Evolutionary conservation across 2,329 filamentous ascomycete genomes (phyloP).

Genomic region (Parastagonospora nodorum): DNA sequence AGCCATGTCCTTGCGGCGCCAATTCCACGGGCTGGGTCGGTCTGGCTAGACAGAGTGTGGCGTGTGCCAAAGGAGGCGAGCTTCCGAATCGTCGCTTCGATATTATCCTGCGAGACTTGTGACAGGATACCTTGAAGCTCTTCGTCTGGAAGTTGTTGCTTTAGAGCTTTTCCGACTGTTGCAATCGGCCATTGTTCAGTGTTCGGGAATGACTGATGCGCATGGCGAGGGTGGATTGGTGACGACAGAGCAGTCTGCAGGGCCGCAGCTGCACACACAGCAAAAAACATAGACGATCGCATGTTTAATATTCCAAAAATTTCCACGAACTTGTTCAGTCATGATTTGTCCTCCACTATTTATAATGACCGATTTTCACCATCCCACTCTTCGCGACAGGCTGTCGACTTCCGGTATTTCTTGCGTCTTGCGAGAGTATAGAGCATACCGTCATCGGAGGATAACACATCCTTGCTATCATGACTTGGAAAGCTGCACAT

Average conservation of each 20-base stretch:
- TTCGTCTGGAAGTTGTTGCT: conserved; percentile 45
- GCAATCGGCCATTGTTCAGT: conserved; percentile 44
- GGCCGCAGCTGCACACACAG: conserved; percentile 8
- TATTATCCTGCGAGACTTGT: conserved; percentile 47
- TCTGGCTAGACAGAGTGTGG: conserved; percentile 59
- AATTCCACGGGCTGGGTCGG: conserved; percentile 55
- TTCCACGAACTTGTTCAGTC: not conserved
- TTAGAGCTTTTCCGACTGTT: conserved; percentile 32
- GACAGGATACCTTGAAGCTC: conserved; percentile 45
- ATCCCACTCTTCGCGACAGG: conserved; percentile 10
- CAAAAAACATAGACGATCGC: conserved; percentile 10
- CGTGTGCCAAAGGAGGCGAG: conserved; percentile 60
- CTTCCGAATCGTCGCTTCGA: conserved; percentile 56
- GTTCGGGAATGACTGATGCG: conserved; percentile 14
- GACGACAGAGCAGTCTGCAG: conserved; percentile 11
- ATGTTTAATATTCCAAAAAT: conserved; percentile 5
- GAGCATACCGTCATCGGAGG: conserved; percentile 13
- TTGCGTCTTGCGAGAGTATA: conserved; percentile 2
- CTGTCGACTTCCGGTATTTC: conserved; percentile 15
- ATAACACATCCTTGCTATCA: not conserved
- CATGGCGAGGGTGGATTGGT: conserved; percentile 16
- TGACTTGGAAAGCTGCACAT: conserved; percentile 11
- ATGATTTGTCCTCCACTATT: conserved; percentile 1
- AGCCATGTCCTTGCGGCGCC: conserved; percentile 62
- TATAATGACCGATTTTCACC: not conserved